A percentile compares a stretch with the other conserved stretches of the same genome.
phyloP scores from a whole-genome alignment of 495 filamentous ascomycete genomes.

The Xylaria sp. region DNA sequence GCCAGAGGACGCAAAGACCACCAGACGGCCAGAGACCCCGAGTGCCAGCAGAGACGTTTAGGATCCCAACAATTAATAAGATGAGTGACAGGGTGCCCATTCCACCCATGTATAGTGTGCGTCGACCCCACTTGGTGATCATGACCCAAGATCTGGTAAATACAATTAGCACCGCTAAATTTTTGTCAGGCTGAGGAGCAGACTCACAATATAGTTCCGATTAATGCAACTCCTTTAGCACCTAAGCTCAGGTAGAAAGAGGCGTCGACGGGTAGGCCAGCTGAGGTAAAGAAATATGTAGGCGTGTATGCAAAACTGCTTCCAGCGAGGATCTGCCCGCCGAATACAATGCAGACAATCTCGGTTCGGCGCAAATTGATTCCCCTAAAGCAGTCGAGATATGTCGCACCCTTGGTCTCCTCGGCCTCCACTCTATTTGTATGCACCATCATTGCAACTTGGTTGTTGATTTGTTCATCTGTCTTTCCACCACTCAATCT shows the following conservation, averaged over 20 bases:
- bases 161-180: conserved; percentile 37
- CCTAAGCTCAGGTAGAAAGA: conserved; percentile 54
- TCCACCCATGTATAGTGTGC: conserved; percentile 55
- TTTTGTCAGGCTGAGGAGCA: conserved; percentile 8
- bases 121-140: conserved; percentile 54
- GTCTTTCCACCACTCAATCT: conserved; percentile 59
- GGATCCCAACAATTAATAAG: conserved; percentile 45
- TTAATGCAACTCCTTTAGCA: conserved; percentile 50
- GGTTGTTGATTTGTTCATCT: conserved; percentile 62
- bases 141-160: conserved; percentile 49
- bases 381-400: conserved; percentile 70
- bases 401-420: conserved; percentile 60
- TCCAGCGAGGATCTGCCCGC: conserved; percentile 71
- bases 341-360: conserved; percentile 68
- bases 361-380: conserved; percentile 69
- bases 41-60: conserved; percentile 36
- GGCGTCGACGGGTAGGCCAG: conserved; percentile 59
- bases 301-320: conserved; percentile 71
- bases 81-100: conserved; percentile 42
- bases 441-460: conserved; percentile 73
- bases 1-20: conserved; percentile 52
- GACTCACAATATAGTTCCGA: conserved; percentile 49
- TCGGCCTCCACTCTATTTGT: conserved; percentile 68
- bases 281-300: conserved; percentile 71
- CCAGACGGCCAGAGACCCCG: conserved; percentile 37